phyloP scores from a whole-genome alignment of 331 rosid species.

The Arachis monticola region DNA sequence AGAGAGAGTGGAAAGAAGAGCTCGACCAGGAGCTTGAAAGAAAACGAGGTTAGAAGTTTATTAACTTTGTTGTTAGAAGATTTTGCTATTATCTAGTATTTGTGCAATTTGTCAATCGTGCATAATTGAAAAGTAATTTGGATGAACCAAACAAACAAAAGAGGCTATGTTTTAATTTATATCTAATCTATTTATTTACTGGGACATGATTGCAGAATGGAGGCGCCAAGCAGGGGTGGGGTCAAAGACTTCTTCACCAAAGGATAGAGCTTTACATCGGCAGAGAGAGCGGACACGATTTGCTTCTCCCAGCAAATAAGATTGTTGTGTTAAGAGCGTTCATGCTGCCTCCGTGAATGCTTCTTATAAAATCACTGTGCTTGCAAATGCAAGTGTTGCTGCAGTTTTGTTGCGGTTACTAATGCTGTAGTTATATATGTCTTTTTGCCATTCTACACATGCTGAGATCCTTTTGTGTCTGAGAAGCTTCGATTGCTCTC shows the following conservation, averaged over 20 bases:
- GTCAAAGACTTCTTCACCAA: slow-evolving; percentile 90
- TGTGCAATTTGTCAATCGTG: neutral
- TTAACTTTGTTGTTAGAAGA: neutral
- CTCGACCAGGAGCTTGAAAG: slow-evolving; percentile 97
- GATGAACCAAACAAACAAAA: neutral
- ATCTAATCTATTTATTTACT: slow-evolving; percentile 9
- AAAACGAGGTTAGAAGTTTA: slow-evolving; percentile 75
- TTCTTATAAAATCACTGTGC: slow-evolving; percentile 34
- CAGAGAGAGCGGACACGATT: slow-evolving; percentile 90
- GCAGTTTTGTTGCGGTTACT: slow-evolving; percentile 54
- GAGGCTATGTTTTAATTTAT: neutral
- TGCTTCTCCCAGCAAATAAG: slow-evolving; percentile 79
- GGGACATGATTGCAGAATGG: slow-evolving; percentile 69
- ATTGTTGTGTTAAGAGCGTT: slow-evolving; percentile 23
- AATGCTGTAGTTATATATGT: slow-evolving; percentile 36
- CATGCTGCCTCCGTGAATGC: slow-evolving; percentile 32
- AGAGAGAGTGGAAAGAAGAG: slow-evolving; percentile 99
- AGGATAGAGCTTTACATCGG: slow-evolving; percentile 70
- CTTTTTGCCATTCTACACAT: slow-evolving; percentile 37
- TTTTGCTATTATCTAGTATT: neutral
- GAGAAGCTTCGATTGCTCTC: slow-evolving; percentile 5
- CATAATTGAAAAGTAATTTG: slow-evolving; percentile 11
- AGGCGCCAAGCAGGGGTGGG: slow-evolving; percentile 90
- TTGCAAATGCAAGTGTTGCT: slow-evolving; percentile 39
- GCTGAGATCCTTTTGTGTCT: slow-evolving; percentile 17